Evolutionary conservation across 2,329 filamentous ascomycete genomes (phyloP), one percentile per base, ranked within the genome.

Genomic region (Fusarium sp.): DNA sequence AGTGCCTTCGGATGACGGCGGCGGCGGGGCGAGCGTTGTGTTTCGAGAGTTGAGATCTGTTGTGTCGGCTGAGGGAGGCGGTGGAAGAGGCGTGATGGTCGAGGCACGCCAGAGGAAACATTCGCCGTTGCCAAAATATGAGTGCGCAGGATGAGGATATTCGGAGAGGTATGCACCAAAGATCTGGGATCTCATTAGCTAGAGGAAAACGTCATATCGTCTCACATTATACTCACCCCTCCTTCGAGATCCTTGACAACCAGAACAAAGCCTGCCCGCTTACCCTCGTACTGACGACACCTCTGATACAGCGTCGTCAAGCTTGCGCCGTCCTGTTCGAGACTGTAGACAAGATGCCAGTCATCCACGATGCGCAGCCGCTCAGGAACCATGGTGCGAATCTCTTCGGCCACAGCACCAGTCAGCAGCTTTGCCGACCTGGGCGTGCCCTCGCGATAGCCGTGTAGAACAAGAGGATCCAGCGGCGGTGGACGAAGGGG

Each of bases 91-190:
- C 7, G 84, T 81, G 26, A 88, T 73, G 12, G 82, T 81, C 2
- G 86, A 88, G 29, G 86, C 85, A 15, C 88, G 76, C 73, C 86
- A 89, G 59, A 89, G 84, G 44, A 90, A 99, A 77, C 94, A 98
- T 77, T 99, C 95, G 70, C 95, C 95, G 11, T 92, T 97, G 71
- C 95, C 95, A 76, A 91, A 99, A 81, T 97, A 99, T 64, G 93
- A 91, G 3, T 92, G 79, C 1, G 87, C 82, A 0, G 92, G 91
- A 68, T 90, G 91, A 10, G 94, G 93, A 46, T 91, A 83, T 74
- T 99, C 94, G 48, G 92, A 96, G 50, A 98, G 86, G 76, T 98
- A 98, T 49, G 93, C 93, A 72, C 95, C 95, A 74, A 99, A 99
- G 38, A 92, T 85, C 85, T 89, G 63, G 38, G 19, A 19, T 47